Evolutionary conservation across 495 filamentous ascomycete species (phyloP).

Genomic region (Neurospora sp.): DNA sequence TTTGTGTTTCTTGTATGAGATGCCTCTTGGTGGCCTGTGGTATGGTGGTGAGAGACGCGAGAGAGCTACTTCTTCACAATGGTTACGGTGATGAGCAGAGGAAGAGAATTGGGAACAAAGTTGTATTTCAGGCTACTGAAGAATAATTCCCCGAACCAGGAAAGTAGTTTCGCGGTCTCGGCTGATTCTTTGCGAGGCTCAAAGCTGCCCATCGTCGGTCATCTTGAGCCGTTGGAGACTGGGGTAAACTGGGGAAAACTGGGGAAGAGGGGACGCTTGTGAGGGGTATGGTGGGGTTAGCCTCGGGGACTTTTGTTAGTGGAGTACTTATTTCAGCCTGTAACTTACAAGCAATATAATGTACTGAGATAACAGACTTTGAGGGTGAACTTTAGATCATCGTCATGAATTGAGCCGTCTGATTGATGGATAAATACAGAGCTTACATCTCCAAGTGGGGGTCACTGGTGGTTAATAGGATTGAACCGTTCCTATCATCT

Average conservation of each 20-base stretch:
- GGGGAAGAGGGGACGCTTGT: background rate
- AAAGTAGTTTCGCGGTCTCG: background rate
- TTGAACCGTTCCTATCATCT: background rate
- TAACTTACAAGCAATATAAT: too few relatives aligned
- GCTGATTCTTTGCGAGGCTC: background rate
- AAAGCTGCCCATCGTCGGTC: background rate
- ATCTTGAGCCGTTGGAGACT: background rate
- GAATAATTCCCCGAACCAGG: background rate
- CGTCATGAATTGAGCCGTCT: conserved; percentile 1
- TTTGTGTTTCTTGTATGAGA: background rate
- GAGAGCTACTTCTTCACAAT: background rate
- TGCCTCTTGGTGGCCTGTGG: background rate
- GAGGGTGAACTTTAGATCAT: background rate
- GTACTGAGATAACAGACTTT: background rate
- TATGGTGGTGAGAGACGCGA: background rate
- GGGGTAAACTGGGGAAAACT: background rate
- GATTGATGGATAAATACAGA: conserved; percentile 30
- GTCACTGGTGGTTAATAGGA: background rate
- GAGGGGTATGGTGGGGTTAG: conserved; percentile 11
- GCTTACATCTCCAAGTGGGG: background rate
- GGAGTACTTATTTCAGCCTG: background rate
- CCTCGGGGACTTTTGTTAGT: background rate
- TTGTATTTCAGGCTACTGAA: background rate
- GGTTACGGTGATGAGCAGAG: background rate
- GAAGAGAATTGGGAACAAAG: background rate